Base-by-base conservation (phyloP, 2,329 filamentous ascomycete genomes). In the Capronia americana region DNA sequence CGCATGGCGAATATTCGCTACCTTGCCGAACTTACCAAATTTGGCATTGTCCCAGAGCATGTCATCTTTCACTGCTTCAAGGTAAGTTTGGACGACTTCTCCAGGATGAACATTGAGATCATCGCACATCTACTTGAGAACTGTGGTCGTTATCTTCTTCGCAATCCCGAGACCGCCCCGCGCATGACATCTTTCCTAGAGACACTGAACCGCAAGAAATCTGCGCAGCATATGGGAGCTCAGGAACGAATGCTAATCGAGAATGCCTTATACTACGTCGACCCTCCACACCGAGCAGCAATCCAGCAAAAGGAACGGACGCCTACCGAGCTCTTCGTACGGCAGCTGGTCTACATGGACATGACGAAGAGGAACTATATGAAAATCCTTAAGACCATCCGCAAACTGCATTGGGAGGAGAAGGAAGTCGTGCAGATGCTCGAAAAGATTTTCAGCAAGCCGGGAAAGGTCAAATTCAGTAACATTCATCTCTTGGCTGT, bases 51-150 rank as follows among this genome's bases (percentile, higher is more conserved):
- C 8, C 95, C 96, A 0, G 95, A 99, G 78, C 95, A 99, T 78
- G 94, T 99, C 70, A 96, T 99, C 61, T 99, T 99, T 76, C 95
- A 99, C 76, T 99, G 95, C 76, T 87, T 99, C 73, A 99, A 97
- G 78, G 94, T 99, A 77, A 96, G 94, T 72, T 82, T 99, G 30
- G 95, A 99, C 74, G 95, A 99, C 75, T 99, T 99, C 75, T 97
- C 95, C 2, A 88, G 94, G 68, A 97, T 97, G 91, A 99, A 99
- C 75, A 97, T 99, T 70, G 96, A 99, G 78, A 97, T 99, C 73
- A 94, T 99, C 70, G 96, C 93, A 74, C 96, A 96, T 74, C 84
- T 99, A 30, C 85, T 99, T 24, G 95, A 99, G 77, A 98, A 98
- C 70, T 99, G 96, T 75, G 95, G 95, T 51, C 88, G 95, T 20